Conservation (phyloP, 2,329 filamentous ascomycete genomes). For the Xylariaceae sp. region DNA sequence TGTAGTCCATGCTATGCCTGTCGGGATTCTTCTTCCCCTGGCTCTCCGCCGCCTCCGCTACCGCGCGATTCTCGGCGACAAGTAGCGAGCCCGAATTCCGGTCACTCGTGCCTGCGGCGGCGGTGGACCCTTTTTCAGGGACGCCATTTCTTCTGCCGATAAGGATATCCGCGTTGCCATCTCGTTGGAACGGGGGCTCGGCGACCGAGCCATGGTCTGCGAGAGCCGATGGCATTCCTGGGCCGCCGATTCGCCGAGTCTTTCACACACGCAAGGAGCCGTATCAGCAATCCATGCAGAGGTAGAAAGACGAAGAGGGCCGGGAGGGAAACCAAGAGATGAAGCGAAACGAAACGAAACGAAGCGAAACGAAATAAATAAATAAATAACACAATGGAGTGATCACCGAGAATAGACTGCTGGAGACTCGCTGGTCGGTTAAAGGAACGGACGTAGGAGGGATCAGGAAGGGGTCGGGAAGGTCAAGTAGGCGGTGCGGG, state of each 20-base stretch:
- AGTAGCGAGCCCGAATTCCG: constrained; percentile 33
- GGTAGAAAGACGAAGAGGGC: neutral
- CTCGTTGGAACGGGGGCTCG: constrained; percentile 44
- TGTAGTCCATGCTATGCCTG: constrained; percentile 76
- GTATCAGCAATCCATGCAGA: constrained; percentile 18
- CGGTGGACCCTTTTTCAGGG: constrained; percentile 27
- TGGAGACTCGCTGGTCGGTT: neutral
- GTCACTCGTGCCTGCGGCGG: constrained; percentile 20
- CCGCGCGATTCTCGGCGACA: constrained; percentile 48
- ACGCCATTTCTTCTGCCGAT: constrained; percentile 31
- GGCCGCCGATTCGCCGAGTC: constrained; percentile 26
- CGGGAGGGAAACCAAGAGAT: neutral
- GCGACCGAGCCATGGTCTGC: constrained; percentile 57
- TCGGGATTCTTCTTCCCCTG: constrained; percentile 48
- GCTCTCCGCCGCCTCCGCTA: constrained; percentile 35
- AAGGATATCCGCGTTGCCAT: constrained; percentile 29
- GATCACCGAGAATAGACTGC: too few relatives aligned
- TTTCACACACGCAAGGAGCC: neutral
- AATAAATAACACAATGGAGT: too few relatives aligned
- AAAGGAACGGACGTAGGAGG: neutral
- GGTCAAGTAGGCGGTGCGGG: neutral
- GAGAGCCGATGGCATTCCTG: constrained; percentile 52
- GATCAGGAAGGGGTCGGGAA: neutral
- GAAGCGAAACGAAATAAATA: too few relatives aligned
- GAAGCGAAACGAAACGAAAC: too few relatives aligned